These are phyloP conservation scores for Ascomycota sp. DNA, from an alignment of 2,329 filamentous ascomycete species.

Conservation along the genomic window DNA sequence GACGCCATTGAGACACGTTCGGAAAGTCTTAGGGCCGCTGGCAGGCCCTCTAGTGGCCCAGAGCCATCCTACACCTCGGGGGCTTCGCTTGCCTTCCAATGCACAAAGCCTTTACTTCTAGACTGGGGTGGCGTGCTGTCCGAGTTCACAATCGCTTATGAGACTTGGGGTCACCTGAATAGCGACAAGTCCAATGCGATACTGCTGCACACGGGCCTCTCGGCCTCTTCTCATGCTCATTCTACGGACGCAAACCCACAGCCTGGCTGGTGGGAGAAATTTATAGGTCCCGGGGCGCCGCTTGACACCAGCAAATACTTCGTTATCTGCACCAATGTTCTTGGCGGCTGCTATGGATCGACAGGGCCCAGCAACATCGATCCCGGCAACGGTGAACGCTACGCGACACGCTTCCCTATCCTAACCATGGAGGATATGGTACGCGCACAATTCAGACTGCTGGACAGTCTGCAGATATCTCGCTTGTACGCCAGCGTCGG, in stretches of 20 bases:
- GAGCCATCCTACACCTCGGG: constrained; percentile 89
- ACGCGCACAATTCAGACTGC: constrained; percentile 70
- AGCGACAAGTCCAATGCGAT: constrained; percentile 68
- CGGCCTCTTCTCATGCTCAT: constrained; percentile 89
- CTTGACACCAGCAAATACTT: constrained; percentile 83
- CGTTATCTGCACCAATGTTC: constrained; percentile 86
- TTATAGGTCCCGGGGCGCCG: constrained; percentile 70
- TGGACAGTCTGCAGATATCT: constrained; percentile 55
- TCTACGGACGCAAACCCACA: constrained; percentile 72
- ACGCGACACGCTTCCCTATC: constrained; percentile 88
- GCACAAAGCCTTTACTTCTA: constrained; percentile 49
- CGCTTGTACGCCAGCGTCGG: constrained; percentile 82
- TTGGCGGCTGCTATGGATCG: constrained; percentile 87
- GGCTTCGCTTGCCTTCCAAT: constrained; percentile 57
- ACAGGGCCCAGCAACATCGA: constrained; percentile 78
- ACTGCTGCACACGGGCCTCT: constrained; percentile 77
- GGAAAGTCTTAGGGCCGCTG: constrained; percentile 36
- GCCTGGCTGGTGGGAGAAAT: constrained; percentile 96
- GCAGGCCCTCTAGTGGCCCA: constrained; percentile 48
- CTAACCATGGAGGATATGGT: constrained; percentile 97
- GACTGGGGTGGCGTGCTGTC: constrained; percentile 91
- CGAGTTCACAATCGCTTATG: constrained; percentile 76
- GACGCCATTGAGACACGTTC: constrained; percentile 65
- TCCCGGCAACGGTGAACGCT: constrained; percentile 66
- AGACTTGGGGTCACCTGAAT: constrained; percentile 74